Conservation (phyloP, 2,329 filamentous ascomycete genomes). For the Huntiella bhutanensis region DNA sequence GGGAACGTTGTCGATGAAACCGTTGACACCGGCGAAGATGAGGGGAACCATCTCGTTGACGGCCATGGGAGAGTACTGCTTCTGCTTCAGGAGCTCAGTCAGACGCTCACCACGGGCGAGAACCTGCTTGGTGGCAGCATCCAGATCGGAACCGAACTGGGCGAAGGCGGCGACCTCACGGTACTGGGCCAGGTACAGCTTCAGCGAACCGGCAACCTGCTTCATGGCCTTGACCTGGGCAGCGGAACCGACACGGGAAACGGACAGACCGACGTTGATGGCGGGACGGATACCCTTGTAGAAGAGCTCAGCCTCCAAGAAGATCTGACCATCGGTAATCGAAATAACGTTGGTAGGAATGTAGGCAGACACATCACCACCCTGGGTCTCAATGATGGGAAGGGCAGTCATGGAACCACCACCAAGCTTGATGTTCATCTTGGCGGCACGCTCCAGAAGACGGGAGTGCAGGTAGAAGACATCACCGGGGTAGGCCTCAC, state of each 20-base stretch:
- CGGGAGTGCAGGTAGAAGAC: slow-evolving; percentile 99
- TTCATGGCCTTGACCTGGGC: slow-evolving; percentile 99
- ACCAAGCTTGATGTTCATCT: slow-evolving; percentile 92
- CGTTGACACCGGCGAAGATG: slow-evolving; percentile 98
- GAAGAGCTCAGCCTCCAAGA: slow-evolving; percentile 97
- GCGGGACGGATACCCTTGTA: slow-evolving; percentile 99
- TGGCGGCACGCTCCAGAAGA: slow-evolving; percentile 97
- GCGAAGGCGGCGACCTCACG: slow-evolving; percentile 99
- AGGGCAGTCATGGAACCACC: slow-evolving; percentile 94
- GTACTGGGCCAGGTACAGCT: slow-evolving; percentile 99
- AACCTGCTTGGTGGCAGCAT: slow-evolving; percentile 97
- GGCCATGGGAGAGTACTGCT: slow-evolving; percentile 97
- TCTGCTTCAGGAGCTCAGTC: slow-evolving; percentile 98
- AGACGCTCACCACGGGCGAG: slow-evolving; percentile 95
- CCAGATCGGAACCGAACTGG: slow-evolving; percentile 98
- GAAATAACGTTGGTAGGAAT: slow-evolving; percentile 99
- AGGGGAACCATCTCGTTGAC: slow-evolving; percentile 99
- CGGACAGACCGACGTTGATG: slow-evolving; percentile 99
- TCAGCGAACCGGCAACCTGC: slow-evolving; percentile 98
- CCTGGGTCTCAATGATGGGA: slow-evolving; percentile 97
- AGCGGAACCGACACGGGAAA: slow-evolving; percentile 98
- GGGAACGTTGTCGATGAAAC: slow-evolving; percentile 72
- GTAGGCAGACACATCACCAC: slow-evolving; percentile 99
- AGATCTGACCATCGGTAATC: slow-evolving; percentile 98
- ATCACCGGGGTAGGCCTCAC: slow-evolving; percentile 98